Base-by-base conservation (phyloP, 1,284 basidiomycete genomes). In the Rhizoctonia solani region DNA sequence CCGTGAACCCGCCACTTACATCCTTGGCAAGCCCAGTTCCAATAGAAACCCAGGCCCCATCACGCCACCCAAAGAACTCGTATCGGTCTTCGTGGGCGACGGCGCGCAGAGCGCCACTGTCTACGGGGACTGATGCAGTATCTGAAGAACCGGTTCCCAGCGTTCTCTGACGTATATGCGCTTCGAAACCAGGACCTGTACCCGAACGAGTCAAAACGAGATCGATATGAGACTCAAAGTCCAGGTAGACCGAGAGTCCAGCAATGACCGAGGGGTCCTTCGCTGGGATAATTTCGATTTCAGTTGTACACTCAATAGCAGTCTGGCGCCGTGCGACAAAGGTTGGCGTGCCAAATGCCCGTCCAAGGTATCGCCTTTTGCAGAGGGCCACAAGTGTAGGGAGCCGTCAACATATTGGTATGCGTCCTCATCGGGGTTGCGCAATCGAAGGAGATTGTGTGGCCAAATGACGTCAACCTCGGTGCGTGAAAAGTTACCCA, bases 311-410 rank as follows among this genome's bases (percentile, higher is more conserved):
- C 41, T 68, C 58, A 25, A 68, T 34, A 2, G 39, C 67, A 16
- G 56, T 58, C 56, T 68, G 67, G 13, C 67, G 67, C 3, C 67
- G 67, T 11, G 56, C 67, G 16, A 68, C 67, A 47, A 68, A 68
- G 27, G 67, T 54, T 3, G 56, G 50, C 32, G 23, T 52, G 34
- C 55, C 9, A 61, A 30, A 27, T 25, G 55, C 21, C 55, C 56
- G 41, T 59, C 27, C 11, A 44, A 42, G n/a, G 9, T 42, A 23
- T 68, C 55, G 13, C 67, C 55, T 4, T 46, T 27, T 13, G 49
- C 21, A 53, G 49, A 54, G 14, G 67, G 30, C 42, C 46, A 13
- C 8, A 52, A 25, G 4, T 21, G 11, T n/a, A 68, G 56, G 1
- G n/a, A 29, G 6, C 27, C 23, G 29, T 21, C 13, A 27, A 30